Evolutionary conservation across 2,329 filamentous ascomycete species (phyloP), one percentile per base, ranked within the genome.

Genomic region (Talaromyces sp.): DNA sequence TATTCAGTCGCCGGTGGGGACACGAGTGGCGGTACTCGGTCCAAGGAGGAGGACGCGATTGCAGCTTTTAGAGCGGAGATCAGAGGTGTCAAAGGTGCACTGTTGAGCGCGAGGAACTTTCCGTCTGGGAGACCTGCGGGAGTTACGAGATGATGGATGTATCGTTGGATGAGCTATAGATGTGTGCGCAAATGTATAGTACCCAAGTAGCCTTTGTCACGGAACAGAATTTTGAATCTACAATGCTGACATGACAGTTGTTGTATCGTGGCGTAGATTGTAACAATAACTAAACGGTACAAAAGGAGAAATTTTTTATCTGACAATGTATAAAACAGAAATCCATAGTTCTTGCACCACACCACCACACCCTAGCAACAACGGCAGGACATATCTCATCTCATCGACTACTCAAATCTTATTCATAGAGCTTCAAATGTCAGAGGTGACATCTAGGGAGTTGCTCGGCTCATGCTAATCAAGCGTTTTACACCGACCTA

Each of bases 381-480:
- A 31, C 13, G 33, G 52, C 35, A 52, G 16, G 11, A 33, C 47
- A 43, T 50, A 50, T 54, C 60, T 31, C 33, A 62, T 62, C 56
- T 33, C 56, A 27, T 59, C 56, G 31, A 45, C 56, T 43, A 33
- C 22, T 24, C 22, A 59, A 22, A 43, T 19, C 35, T 41, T 22
- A 45, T 31, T 59, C 37, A 41, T 54, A 33, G 22, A 50, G 27
- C 6, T 13, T 9, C 24, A 62, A 39, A 31, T 8, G 62, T 62
- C 14, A 31, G 47, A 50, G 47, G 47, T 3, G 33, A 33, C 37
- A 57, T 62, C 75, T 72, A 88, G 66, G 89, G 86, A 9, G 90
- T 92, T 39, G 87, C 89, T 78, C 88, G 89, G 81, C 90, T 92
- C 90, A 93, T 92, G 76, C 87, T 88, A 71, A 92, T 87, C 72